These are phyloP conservation scores for Gnomoniopsis smithogilvyi DNA, from an alignment of 2,329 filamentous ascomycete genomes.

Conservation along the genomic window DNA sequence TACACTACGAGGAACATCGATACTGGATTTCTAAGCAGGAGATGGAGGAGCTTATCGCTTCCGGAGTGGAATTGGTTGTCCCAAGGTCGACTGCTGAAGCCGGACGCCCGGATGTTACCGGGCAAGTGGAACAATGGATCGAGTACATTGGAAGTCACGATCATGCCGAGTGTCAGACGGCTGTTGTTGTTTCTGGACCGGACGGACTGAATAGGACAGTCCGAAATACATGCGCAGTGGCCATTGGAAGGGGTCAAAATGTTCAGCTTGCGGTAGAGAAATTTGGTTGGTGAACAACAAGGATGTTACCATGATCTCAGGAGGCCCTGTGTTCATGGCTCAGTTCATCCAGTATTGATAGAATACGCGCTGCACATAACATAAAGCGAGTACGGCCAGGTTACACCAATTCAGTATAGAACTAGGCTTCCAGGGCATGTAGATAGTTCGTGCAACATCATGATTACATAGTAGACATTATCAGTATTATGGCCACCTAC, in stretches of 20 bases:
- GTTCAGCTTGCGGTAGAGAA: slow-evolving; percentile 61
- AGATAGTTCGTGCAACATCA: no score
- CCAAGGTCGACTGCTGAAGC: slow-evolving; percentile 51
- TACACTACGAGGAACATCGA: slow-evolving; percentile 49
- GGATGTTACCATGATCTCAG: not conserved
- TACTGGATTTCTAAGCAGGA: slow-evolving; percentile 51
- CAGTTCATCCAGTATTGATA: no score
- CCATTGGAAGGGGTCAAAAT: slow-evolving; percentile 44
- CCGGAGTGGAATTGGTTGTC: slow-evolving; percentile 50
- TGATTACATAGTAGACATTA: no score
- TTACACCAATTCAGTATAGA: no score
- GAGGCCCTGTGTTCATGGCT: no score
- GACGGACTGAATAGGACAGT: slow-evolving; percentile 58
- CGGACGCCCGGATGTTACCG: slow-evolving; percentile 50
- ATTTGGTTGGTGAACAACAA: slow-evolving; percentile 56
- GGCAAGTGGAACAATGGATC: slow-evolving; percentile 37
- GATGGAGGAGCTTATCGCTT: slow-evolving; percentile 43
- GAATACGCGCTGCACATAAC: no score
- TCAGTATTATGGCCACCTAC: no score
- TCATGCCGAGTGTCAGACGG: slow-evolving; percentile 31
- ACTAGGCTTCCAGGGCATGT: no score
- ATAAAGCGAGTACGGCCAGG: no score
- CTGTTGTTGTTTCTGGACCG: slow-evolving; percentile 59
- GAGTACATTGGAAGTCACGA: slow-evolving; percentile 18
- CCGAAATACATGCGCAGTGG: slow-evolving; percentile 53